Evolutionary conservation across 148 eudicot species (phyloP), one percentile per base, ranked within the genome.

Genomic region (Chenopodium quinoa): DNA sequence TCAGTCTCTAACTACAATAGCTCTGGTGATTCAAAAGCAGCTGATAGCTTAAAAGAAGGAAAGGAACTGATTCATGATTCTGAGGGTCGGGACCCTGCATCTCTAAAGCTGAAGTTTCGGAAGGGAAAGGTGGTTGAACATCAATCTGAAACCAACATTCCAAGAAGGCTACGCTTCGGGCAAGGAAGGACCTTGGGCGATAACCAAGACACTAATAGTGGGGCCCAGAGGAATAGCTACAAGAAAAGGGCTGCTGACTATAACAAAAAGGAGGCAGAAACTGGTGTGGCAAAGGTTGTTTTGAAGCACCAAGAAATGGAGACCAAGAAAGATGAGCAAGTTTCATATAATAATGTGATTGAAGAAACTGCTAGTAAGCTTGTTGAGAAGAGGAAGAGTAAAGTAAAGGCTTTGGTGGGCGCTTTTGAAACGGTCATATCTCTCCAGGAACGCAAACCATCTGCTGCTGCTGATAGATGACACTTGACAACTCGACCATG

Each of bases 341-440:
- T 88, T 86, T 52, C 75, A 20, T 83, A 89, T 27, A 96, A 96
- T 73, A 88, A 88, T 78, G 97, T 96, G n/a, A 93, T 96, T 8
- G 93, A 96, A 88, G 97, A 92, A 85, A 92, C 99, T 17, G 98
- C 95, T 16, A 93, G 88, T 84, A 96, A 92, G 85, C 99, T 96
- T 37, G 97, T 86, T 3, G 90, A 82, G 82, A 90, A 79, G 72
- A 87, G 94, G 91, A 96, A 92, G 81, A 93, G 98, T 76, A 96
- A 92, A 82, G 99, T 96, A 25, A 92, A 91, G 89, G 99, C 98
- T 23, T 84, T 96, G 86, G 99, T 96, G 81, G 99, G 99, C 25
- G 99, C 99, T 86, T 96, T 96, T 63, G 99, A 96, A 85, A 87
- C 93, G 0, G 99, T 93, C 19, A 91, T 96, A 64, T 93, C 97